A percentile compares a stretch with the other conserved stretches of the same genome.
Conservation (phyloP, 768 basidiomycete species). For the Calocybe cyanea region DNA sequence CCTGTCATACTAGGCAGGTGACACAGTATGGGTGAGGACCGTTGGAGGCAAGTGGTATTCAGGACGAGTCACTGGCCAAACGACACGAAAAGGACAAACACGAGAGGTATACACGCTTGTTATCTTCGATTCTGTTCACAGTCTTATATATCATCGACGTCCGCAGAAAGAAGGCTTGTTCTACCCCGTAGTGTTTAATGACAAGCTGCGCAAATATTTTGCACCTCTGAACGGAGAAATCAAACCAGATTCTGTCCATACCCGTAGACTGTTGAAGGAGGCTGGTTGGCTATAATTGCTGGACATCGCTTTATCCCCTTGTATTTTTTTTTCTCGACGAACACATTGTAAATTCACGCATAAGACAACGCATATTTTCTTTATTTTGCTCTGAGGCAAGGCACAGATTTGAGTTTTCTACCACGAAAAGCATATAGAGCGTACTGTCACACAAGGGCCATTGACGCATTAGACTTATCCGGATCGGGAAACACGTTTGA, state of each 20-base stretch:
- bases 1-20: slow-evolving; percentile 23
- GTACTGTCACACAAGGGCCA: too few relatives aligned
- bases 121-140: not conserved
- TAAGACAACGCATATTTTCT: too few relatives aligned
- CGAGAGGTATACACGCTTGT: slow-evolving; percentile 34
- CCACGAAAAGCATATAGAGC: too few relatives aligned
- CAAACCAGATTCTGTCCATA: slow-evolving; percentile 51
- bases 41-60: slow-evolving; percentile 46
- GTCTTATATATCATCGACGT: not conserved
- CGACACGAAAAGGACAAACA: slow-evolving; percentile 41
- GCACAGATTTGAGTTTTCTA: too few relatives aligned
- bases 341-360: too few relatives aligned
- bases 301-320: not conserved
- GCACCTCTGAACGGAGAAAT: slow-evolving; percentile 64
- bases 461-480: too few relatives aligned
- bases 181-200: slow-evolving; percentile 50
- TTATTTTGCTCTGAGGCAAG: too few relatives aligned
- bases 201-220: slow-evolving; percentile 53
- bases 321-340: not conserved
- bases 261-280: slow-evolving; percentile 42
- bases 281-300: slow-evolving; percentile 42
- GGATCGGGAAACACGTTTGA: too few relatives aligned
- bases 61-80: slow-evolving; percentile 45
- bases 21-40: slow-evolving; percentile 51
- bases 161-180: slow-evolving; percentile 46